Percentiles rank a stretch among this genome's conserved stretches.
Conservation (phyloP, 192 early-diverging fungal genomes). For the Coemansia sp. region DNA sequence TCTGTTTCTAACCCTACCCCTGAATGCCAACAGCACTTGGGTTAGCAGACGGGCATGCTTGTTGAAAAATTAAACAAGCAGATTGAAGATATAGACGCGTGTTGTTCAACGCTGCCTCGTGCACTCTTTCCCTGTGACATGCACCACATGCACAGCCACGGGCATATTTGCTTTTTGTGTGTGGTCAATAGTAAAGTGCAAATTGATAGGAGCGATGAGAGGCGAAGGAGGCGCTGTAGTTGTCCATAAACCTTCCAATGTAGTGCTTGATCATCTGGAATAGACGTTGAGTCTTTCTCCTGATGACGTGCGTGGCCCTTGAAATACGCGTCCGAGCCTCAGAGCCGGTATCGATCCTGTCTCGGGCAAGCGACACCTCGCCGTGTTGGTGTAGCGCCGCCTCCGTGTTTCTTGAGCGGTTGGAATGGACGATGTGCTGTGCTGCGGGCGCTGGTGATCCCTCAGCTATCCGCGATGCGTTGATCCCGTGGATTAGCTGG, state of each 20-base stretch:
- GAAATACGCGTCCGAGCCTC: conserved; percentile 20
- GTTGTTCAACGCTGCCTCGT: not conserved
- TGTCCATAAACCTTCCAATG: conserved; percentile 6
- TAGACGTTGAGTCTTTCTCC: conserved; percentile 18
- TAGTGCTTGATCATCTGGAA: conserved; percentile 32
- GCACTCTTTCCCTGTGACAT: conserved; percentile 3
- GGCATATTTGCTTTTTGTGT: not conserved
- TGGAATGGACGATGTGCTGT: not conserved
- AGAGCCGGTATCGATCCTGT: not conserved
- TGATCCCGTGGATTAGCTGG: conserved; percentile 34
- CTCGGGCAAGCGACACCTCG: not conserved
- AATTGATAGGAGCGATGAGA: conserved; percentile 31
- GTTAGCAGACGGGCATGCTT: not conserved
- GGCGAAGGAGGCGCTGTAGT: conserved; percentile 16
- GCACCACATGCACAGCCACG: conserved; percentile 1
- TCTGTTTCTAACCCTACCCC: no score
- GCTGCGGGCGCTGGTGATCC: conserved; percentile 3
- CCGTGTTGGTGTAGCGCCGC: not conserved
- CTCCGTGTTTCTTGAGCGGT: not conserved
- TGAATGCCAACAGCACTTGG: no score
- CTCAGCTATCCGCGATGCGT: conserved; percentile 32
- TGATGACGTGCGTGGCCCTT: conserved; percentile 2
- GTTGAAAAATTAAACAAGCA: not conserved
- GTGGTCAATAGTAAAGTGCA: conserved; percentile 11
- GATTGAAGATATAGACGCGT: not conserved